Evolutionary conservation across 179 eudicot genomes (phyloP).

Genomic region (Patellifolia procumbens): DNA sequence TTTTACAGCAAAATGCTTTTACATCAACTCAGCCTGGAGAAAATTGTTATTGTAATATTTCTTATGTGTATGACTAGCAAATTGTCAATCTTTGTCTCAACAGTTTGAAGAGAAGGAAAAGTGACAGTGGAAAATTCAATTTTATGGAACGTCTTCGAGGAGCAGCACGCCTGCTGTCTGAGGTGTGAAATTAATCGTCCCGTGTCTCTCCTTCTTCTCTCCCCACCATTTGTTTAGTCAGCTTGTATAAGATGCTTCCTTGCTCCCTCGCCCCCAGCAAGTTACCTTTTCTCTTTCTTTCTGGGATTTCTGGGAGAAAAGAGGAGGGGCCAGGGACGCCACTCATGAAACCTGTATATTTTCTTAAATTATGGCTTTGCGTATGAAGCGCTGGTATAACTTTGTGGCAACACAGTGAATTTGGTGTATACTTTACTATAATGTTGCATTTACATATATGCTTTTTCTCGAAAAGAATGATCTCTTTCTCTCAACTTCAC

Average conservation of each 20-base stretch:
- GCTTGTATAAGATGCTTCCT: conserved; percentile 2
- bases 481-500: neutral
- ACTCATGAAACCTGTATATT: neutral
- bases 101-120: conserved; percentile 77
- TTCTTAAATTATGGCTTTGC: neutral
- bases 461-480: neutral
- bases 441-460: neutral
- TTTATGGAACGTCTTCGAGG: conserved; percentile 76
- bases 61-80: neutral
- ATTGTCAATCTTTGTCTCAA: neutral
- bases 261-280: neutral
- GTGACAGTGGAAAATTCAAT: conserved; percentile 50
- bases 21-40: too few relatives aligned
- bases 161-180: conserved; percentile 73
- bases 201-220: neutral
- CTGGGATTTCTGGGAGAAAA: neutral
- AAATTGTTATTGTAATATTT: neutral
- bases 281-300: neutral
- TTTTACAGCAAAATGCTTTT: neutral
- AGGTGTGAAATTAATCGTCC: conserved; percentile 39
- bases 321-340: neutral
- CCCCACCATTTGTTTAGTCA: neutral
- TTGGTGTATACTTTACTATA: neutral
- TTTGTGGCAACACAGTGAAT: neutral
- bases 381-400: neutral